Conservation (phyloP, 2,329 filamentous ascomycete species). For the Teratosphaeria epicoccoides region DNA sequence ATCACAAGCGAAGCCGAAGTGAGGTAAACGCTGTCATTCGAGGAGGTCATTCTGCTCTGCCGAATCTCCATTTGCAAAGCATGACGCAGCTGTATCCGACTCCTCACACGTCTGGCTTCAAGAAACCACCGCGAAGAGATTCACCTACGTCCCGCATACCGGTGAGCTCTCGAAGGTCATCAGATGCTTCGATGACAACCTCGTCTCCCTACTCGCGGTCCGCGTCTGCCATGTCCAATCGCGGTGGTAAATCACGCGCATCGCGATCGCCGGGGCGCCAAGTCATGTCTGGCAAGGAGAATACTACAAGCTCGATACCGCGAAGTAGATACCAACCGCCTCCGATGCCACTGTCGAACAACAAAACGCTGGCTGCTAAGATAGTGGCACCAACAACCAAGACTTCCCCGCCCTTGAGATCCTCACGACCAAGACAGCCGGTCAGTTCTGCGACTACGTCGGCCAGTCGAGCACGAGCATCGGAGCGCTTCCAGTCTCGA, state of each 20-base stretch:
- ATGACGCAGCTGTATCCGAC: conserved; percentile 15
- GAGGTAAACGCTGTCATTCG: conserved; percentile 18
- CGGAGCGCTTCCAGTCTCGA: conserved; percentile 42
- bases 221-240: conserved; percentile 19
- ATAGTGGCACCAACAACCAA: conserved; percentile 61
- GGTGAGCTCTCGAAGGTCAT: conserved; percentile 20
- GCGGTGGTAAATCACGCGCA: conserved; percentile 12
- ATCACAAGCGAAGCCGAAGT: conserved; percentile 25
- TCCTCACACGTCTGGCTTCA: conserved; percentile 14
- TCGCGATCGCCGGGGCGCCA: conserved; percentile 22
- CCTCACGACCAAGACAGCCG: conserved; percentile 69
- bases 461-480: conserved; percentile 55
- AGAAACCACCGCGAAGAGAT: conserved; percentile 7
- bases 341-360: conserved; percentile 16
- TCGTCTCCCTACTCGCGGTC: conserved; percentile 18
- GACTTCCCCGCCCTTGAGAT: conserved; percentile 67
- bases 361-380: conserved; percentile 52
- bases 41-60: conserved; percentile 19
- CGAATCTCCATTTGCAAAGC: conserved; percentile 14
- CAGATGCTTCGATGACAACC: conserved; percentile 23
- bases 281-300: conserved; percentile 17
- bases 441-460: conserved; percentile 66
- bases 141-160: conserved; percentile 22
- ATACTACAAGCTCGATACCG: conserved; percentile 15
- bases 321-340: conserved; percentile 27